Base-by-base conservation (phyloP, 306 rosid species). In the Lotus japonicus region DNA sequence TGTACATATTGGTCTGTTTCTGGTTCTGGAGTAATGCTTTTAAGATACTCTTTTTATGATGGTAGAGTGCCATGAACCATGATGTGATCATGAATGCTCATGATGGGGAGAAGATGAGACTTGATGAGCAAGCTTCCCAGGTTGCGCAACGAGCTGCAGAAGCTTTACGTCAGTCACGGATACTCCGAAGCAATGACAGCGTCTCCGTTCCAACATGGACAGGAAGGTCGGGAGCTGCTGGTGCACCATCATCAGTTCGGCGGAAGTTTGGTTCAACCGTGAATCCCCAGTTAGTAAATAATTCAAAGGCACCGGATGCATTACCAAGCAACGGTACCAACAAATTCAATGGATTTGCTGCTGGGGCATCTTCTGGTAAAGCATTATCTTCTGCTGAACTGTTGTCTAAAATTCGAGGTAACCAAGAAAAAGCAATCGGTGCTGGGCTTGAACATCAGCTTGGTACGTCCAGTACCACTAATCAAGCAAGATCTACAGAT, bases 141-240 rank as follows among this genome's bases (percentile, higher is more conserved):
- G 96, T 94, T 68, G 99, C 99, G 69, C 89, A 84, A 71, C 88
- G 94, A 85, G 97, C 97, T 45, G 96, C 96, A 26, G 97, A 94
- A 84, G 98, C 95, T 46, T 85, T 90, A 79, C 88, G 95, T 33
- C 82, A 83, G 77, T 90, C 98, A 13, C 82, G 96, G 71, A 88
- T 90, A 80, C 85, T 85, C 62, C 84, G 98, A 66, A 86, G 95
- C 75, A 81, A 72, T 28, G 95, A 86, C 17, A 81, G 89, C 59
- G 9, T 94, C 52, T 81, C 95, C 7, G 80, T 90, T 79, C 98
- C 98, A 13, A 94, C 98, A 76, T 88, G 98, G 98, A 90, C 98
- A 5, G 98, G 97, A 66, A 94, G 82, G 80, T 89, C 97, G 19
- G 98, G 98, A 71, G 26, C 88, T 64, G 98, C 98, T 13, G 98